phyloP scores from a whole-genome alignment of 1,139 yeast genomes.

The Blastobotrys serpentis region DNA sequence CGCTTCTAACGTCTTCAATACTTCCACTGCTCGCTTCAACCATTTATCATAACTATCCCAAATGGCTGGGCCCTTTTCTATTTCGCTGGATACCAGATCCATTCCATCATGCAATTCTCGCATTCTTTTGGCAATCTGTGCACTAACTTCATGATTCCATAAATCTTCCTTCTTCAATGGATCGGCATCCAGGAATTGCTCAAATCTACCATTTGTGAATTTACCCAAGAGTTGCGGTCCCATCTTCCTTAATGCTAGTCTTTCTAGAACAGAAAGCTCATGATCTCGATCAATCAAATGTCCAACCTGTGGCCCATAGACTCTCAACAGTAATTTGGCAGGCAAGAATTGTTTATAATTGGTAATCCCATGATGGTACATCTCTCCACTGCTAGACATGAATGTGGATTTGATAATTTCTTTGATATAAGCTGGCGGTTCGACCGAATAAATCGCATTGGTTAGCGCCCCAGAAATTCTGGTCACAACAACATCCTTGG shows the following conservation, averaged over 20 bases:
- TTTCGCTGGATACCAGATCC: constrained; percentile 55
- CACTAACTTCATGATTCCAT: constrained; percentile 70
- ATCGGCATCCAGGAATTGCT: constrained; percentile 79
- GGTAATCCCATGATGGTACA: constrained; percentile 2
- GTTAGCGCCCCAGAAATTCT: constrained; percentile 93
- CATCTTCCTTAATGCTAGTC: constrained; percentile 72
- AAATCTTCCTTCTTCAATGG: constrained; percentile 73
- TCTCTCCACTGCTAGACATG: constrained; percentile 3
- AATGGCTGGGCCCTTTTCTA: constrained; percentile 56
- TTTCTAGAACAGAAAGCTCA: constrained; percentile 70
- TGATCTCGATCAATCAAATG: constrained; percentile 81
- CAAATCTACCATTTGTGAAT: constrained; percentile 87
- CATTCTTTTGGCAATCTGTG: constrained; percentile 94
- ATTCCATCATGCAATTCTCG: constrained; percentile 86
- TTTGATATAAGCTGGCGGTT: constrained; percentile 37
- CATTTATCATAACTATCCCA: constrained; percentile 76
- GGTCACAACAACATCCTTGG: constrained; percentile 47
- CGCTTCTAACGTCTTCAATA: constrained; percentile 35
- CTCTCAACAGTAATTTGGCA: constrained; percentile 59
- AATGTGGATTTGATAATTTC: constrained; percentile 29
- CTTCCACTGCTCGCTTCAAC: constrained; percentile 55
- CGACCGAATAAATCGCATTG: constrained; percentile 76
- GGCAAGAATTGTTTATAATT: constrained; percentile 41
- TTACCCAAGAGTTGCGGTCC: constrained; percentile 91
- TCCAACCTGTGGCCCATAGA: constrained; percentile 90